Conservation (phyloP, 495 filamentous ascomycete genomes). For the Gamarada debralockiae region DNA sequence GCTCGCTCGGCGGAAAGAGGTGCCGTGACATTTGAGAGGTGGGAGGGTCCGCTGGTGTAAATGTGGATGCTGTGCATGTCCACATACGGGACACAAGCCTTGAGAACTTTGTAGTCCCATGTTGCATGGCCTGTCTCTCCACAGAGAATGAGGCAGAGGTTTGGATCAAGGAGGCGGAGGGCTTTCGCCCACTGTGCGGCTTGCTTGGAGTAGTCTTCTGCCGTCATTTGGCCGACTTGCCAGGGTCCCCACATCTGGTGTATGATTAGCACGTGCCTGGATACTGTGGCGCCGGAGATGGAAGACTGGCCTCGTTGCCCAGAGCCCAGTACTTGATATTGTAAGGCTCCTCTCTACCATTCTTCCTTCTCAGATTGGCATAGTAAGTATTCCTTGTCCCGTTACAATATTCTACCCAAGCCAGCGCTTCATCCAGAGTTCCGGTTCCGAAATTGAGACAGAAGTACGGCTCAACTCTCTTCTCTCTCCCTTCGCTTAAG, state of each 20-base stretch:
- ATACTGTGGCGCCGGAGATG: neutral
- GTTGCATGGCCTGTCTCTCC: conserved; percentile 61
- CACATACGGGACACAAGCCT: conserved; percentile 61
- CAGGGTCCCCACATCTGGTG: conserved; percentile 68
- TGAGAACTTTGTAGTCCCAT: conserved; percentile 72
- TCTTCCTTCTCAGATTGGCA: conserved; percentile 68
- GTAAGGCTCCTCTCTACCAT: conserved; percentile 70
- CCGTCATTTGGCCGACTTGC: conserved; percentile 73
- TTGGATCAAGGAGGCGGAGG: conserved; percentile 70
- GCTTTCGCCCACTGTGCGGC: conserved; percentile 80
- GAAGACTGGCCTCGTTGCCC: conserved; percentile 60
- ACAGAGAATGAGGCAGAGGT: conserved; percentile 62
- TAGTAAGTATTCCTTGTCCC: conserved; percentile 68
- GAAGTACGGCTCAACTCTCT: conserved; percentile 64
- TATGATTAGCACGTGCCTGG: neutral
- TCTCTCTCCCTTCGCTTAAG: conserved; percentile 38
- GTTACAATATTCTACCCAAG: conserved; percentile 82
- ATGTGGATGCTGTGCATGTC: conserved; percentile 66
- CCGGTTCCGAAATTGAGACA: conserved; percentile 75
- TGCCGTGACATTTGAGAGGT: conserved; percentile 58
- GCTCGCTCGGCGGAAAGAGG: conserved; percentile 69
- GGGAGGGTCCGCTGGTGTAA: conserved; percentile 56
- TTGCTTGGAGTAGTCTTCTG: conserved; percentile 71
- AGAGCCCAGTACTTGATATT: conserved; percentile 58
- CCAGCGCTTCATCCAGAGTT: conserved; percentile 71